A percentile compares a stretch with the other conserved stretches of the same genome.
These are phyloP conservation scores for Dothiorella sarmentorum DNA, from an alignment of 2,329 filamentous ascomycete species.

Conservation along the genomic window DNA sequence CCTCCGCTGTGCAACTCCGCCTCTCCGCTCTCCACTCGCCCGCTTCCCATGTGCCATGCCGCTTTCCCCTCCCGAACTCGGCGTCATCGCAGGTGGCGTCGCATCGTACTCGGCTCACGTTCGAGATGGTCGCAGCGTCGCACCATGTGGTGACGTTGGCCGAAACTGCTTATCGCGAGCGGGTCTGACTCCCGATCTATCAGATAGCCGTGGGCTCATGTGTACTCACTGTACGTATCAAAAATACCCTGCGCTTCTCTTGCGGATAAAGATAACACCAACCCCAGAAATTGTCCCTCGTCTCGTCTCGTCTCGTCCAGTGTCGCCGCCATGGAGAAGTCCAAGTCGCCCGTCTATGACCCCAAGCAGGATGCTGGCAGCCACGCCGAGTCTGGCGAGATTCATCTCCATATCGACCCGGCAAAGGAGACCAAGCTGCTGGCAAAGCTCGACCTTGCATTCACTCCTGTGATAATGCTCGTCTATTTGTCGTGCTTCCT, in stretches of 20 bases:
- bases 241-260: conserved; percentile 1
- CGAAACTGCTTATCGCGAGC: background rate
- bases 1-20: background rate
- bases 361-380: conserved; percentile 20
- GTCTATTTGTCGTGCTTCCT: conserved; percentile 55
- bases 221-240: conserved; percentile 2
- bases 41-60: background rate
- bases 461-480: conserved; percentile 54
- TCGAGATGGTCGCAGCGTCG: background rate
- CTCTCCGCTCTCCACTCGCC: background rate
- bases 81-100: background rate
- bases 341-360: conserved; percentile 14
- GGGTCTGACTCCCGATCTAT: conserved; percentile 10
- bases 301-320: too few relatives aligned
- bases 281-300: too few relatives aligned
- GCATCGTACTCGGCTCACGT: background rate
- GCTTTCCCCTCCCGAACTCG: conserved; percentile 1
- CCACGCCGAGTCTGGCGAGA: conserved; percentile 15
- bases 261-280: conserved; percentile 1
- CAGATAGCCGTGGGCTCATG: background rate
- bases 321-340: conserved; percentile 1
- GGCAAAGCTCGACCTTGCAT: conserved; percentile 47
- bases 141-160: background rate
- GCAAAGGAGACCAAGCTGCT: conserved; percentile 47
- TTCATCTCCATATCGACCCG: conserved; percentile 37